Base-by-base conservation (phyloP, 2,329 filamentous ascomycete species). In the Alternaria angustiovoidea region DNA sequence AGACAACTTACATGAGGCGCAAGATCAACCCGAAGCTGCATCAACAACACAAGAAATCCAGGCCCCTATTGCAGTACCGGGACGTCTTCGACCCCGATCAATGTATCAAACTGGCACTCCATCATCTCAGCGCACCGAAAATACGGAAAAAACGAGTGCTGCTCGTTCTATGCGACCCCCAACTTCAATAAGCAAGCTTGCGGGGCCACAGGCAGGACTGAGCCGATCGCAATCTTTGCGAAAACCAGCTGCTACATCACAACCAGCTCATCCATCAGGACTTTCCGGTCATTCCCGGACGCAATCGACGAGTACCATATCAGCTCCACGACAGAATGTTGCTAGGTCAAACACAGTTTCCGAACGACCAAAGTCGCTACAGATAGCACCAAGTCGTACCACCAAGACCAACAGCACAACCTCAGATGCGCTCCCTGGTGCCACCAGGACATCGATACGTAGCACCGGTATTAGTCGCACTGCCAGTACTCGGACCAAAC, bases 221-320 rank as follows among this genome's bases (percentile, higher is more conserved):
- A 62, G 52, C 28, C 69, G 74, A 42, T 67, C 75, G 16, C 71
- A 72, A 51, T 77, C 75, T 9, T 54, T 77, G 9, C 71, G 75
- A n/a, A 73, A 68, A 51, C 72, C 73, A 32, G 65, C 34, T 24
- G 39, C 57, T 47, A 28, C 69, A 48, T 59, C 66, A 18, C 71
- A 70, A 44, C 32, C 66, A 34, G 44, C 57, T 55, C 64, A 61
- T 20, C 12, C 63, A 32, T 32, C 61, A 47, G 61, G 41, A 22
- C 42, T 49, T 14, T 54, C 61, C n/a, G 26, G 44, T 22, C 75
- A 77, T 51, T 57, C 63, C 18, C 68, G 75, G 24, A 73, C 72
- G 11, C 65, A 72, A 43, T 77, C 75, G 11, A 71, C 72, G 6
- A 70, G 51, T 55, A 70, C 63, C 7, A 52, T 59, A 44, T 43